Conservation (phyloP, 2,329 filamentous ascomycete genomes). For the Thelonectria rubi region DNA sequence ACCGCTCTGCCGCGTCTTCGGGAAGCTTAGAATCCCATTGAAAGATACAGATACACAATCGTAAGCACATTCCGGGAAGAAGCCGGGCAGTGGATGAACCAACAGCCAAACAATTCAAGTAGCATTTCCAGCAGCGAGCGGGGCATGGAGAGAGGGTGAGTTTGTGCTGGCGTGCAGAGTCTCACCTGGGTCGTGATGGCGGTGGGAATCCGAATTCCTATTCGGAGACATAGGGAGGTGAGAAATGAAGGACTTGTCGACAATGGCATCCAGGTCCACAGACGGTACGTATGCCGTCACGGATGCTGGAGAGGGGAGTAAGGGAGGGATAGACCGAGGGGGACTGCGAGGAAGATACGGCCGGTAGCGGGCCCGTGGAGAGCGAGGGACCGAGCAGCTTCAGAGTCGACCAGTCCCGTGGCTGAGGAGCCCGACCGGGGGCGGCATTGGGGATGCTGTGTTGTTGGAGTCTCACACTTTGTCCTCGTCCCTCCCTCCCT, state of each 20-base stretch:
- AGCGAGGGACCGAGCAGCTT: slow-evolving; percentile 16
- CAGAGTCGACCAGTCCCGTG: not conserved
- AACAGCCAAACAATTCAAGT: slow-evolving; percentile 1
- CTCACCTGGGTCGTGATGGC: slow-evolving; percentile 3
- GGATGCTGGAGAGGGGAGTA: slow-evolving; percentile 5
- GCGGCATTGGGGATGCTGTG: not conserved
- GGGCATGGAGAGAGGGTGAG: not conserved
- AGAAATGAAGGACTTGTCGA: slow-evolving; percentile 29
- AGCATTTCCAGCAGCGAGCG: not conserved
- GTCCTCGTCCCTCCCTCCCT: no score
- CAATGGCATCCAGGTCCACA: slow-evolving; percentile 15
- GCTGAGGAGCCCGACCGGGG: not conserved
- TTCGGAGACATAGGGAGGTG: not conserved
- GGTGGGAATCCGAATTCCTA: not conserved
- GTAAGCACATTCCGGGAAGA: slow-evolving; percentile 8
- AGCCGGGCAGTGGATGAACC: slow-evolving; percentile 5
- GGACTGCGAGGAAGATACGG: not conserved
- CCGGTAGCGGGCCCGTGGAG: slow-evolving; percentile 10
- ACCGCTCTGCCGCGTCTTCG: slow-evolving; percentile 23
- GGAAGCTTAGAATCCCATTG: slow-evolving; percentile 17
- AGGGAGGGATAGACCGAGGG: not conserved
- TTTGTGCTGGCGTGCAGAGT: slow-evolving; percentile 2
- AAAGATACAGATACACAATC: slow-evolving; percentile 5
- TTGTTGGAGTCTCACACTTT: slow-evolving; percentile 3
- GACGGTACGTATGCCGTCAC: slow-evolving; percentile 17